Percentiles rank a stretch among this genome's conserved stretches.
phyloP scores from a whole-genome alignment of 2,329 filamentous ascomycete species.

The Verticillium nubilum region DNA sequence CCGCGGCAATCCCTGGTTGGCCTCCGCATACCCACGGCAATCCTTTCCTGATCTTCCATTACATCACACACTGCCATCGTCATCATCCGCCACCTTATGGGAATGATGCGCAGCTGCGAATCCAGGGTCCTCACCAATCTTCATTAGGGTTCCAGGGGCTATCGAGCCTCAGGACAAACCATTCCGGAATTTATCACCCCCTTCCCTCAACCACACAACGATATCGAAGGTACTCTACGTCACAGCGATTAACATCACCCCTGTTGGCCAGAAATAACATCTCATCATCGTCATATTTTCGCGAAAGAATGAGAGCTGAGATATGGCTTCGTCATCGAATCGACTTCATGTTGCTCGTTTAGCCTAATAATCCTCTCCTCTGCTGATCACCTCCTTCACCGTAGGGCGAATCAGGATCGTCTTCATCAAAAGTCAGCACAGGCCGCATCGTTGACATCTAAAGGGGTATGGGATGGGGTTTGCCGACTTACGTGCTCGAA shows the following conservation, averaged over 20 bases:
- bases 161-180: background rate
- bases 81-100: background rate
- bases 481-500: constrained; percentile 76
- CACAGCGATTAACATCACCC: background rate
- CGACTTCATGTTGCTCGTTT: background rate
- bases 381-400: constrained; percentile 82
- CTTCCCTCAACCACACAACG: background rate
- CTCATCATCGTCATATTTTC: background rate
- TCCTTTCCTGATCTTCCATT: background rate
- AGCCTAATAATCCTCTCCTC: constrained; percentile 74
- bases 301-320: background rate
- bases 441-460: constrained; percentile 3
- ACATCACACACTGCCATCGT: background rate
- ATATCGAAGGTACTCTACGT: background rate
- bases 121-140: background rate
- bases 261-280: background rate
- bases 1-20: background rate
- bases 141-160: background rate
- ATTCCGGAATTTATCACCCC: background rate
- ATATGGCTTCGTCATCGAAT: background rate
- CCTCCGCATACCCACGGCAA: background rate
- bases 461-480: background rate
- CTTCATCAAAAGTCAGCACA: constrained; percentile 29
- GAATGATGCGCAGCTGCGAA: background rate
- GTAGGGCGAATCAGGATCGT: constrained; percentile 72